Evolutionary conservation across 1,284 basidiomycete genomes (phyloP).

Genomic region (Irpex rosettiformis): DNA sequence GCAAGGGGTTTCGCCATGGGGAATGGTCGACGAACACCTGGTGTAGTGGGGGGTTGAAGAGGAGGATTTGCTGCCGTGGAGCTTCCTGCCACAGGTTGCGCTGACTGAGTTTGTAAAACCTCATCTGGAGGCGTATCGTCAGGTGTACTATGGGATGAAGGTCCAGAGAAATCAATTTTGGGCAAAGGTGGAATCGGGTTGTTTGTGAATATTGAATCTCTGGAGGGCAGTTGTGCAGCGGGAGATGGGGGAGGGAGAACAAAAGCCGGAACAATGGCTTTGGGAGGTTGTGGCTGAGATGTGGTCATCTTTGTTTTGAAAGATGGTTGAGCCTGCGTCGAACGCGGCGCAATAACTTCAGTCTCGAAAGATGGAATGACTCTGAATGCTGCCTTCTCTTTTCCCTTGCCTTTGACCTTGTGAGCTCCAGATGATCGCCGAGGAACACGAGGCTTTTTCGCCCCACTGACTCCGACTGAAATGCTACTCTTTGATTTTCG

Average conservation of each 20-base stretch:
- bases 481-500: slow-evolving; percentile 27
- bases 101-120: slow-evolving; percentile 4
- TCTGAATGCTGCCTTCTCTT: slow-evolving; percentile 13
- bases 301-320: slow-evolving; percentile 27
- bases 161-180: slow-evolving; percentile 16
- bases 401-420: slow-evolving; percentile 16
- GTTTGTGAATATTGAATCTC: slow-evolving; percentile 12
- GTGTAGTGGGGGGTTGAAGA: slow-evolving; percentile 5
- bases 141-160: slow-evolving; percentile 4
- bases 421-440: slow-evolving; percentile 40
- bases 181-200: slow-evolving; percentile 21
- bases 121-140: slow-evolving; percentile 1
- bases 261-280: slow-evolving; percentile 53
- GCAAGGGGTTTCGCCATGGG: slow-evolving; percentile 68
- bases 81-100: slow-evolving; percentile 2
- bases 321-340: slow-evolving; percentile 19
- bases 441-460: slow-evolving; percentile 41
- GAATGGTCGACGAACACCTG: slow-evolving; percentile 39
- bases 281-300: slow-evolving; percentile 16
- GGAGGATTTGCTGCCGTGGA: slow-evolving; percentile 10
- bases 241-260: slow-evolving; percentile 73
- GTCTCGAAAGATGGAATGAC: no score
- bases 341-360: slow-evolving; percentile 46
- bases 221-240: slow-evolving; percentile 38
- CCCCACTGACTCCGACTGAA: slow-evolving; percentile 39